These are phyloP conservation scores for Aquilaria yunnanensis DNA, from an alignment of 345 rosid species.

Conservation along the genomic window DNA sequence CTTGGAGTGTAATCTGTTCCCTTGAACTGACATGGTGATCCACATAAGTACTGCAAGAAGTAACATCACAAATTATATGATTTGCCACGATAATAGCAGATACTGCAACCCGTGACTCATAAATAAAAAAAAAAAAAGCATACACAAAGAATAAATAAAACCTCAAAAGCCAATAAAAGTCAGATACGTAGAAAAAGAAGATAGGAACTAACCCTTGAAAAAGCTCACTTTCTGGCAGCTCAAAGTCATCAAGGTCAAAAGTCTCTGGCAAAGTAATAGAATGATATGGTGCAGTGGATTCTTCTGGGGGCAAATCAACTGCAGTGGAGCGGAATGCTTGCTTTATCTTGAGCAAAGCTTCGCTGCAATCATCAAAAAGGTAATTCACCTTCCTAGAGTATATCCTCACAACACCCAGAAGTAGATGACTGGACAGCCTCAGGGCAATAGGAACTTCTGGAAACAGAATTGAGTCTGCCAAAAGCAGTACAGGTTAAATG, in stretches of 20 bases:
- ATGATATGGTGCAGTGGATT: conserved; percentile 97
- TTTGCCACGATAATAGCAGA: neutral
- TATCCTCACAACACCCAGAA: conserved; percentile 99
- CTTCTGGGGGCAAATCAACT: conserved; percentile 98
- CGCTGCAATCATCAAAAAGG: conserved; percentile 99
- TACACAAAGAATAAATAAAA: no score
- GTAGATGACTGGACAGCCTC: conserved; percentile 92
- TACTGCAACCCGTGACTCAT: neutral
- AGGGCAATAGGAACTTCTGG: conserved; percentile 98
- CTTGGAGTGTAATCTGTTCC: conserved; percentile 99
- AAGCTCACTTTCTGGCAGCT: conserved; percentile 93
- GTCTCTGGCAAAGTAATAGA: conserved; percentile 99
- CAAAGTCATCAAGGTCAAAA: conserved; percentile 99
- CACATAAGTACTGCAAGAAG: conserved; percentile 71
- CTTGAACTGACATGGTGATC: conserved; percentile 94
- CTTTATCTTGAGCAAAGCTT: conserved; percentile 94
- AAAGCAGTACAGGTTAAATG: conserved; percentile 3
- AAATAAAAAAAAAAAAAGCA: no score
- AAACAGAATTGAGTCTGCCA: conserved; percentile 91
- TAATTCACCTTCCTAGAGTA: conserved; percentile 95
- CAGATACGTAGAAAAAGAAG: neutral
- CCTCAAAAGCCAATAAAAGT: conserved; percentile 5
- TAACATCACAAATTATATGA: neutral
- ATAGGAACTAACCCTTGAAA: conserved; percentile 80
- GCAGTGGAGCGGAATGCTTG: conserved; percentile 99